Evolutionary conservation across 1,284 basidiomycete species (phyloP), one percentile per base, ranked within the genome.

Genomic region (Leccinum pachyderme): DNA sequence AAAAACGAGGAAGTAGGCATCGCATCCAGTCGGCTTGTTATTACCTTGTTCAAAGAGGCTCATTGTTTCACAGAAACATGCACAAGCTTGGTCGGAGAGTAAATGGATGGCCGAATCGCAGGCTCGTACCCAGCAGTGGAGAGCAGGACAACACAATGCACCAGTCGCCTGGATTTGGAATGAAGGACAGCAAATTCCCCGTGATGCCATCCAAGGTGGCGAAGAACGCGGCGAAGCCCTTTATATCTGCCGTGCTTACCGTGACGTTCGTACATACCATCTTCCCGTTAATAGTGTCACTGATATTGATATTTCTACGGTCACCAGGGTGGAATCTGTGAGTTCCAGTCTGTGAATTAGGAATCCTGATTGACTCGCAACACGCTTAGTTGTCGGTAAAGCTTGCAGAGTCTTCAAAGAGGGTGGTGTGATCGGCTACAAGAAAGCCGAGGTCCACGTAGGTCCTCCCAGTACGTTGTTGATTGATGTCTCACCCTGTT

Each of bases 111-210:
- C 72, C 11, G 84, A 84, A 0, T 83, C 86, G 5, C 74, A 80
- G 59, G 55, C 49, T 22, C 83, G 83, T 59, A 81, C 82, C 11
- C 69, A 75, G 4, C 70, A 75, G 11, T 87, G 76, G 73, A 67
- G 76, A 27, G 62, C 74, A 13, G 84, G 86, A 2, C 74, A 74
- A 12, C 56, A 52, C 44, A 66, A 66, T 0, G 75, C 65, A 1
- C 82, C 84, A 3, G 74, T 76, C 12, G 80, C 81, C 28, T 90
- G 87, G 87, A 64, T 87, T 41, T 75, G 84, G 48, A 78, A 73
- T 27, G 73, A 81, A 46, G 84, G 84, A 52, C 81, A 73, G 60
- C 65, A 75, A 32, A 84, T 89, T 56, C 88, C 87, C 28, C 62
- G 63, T 3, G 73, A 74, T 53, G 85, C 87, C 18, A 78, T 89